Evolutionary conservation across 1,284 basidiomycete species (phyloP).

Genomic region (Sphaerobolus stellatus): DNA sequence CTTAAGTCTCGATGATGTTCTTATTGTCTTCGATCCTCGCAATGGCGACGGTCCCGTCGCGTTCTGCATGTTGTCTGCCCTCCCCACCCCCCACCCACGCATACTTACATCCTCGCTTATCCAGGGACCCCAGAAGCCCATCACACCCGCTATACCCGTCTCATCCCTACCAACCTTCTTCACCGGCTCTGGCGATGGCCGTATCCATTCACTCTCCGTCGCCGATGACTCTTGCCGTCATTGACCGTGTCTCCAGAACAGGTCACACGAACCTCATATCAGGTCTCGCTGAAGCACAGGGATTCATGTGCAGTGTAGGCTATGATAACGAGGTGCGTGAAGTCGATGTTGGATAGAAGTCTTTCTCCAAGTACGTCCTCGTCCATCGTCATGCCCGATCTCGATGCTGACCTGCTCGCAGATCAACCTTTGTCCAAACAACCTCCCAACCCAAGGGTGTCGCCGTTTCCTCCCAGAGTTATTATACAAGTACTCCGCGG

Average conservation of each 20-base stretch:
- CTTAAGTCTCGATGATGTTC: constrained; percentile 78
- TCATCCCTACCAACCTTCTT: constrained; percentile 56
- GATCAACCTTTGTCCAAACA: no score
- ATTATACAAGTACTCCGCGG: no score
- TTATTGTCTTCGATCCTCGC: constrained; percentile 84
- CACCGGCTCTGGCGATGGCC: constrained; percentile 82
- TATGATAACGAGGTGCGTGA: constrained; percentile 81
- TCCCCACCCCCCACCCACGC: not conserved
- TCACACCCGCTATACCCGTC: constrained; percentile 62
- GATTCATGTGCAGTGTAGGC: constrained; percentile 67
- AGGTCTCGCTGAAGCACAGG: constrained; percentile 57
- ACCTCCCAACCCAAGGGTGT: no score
- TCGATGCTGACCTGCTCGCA: no score
- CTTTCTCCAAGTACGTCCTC: no score
- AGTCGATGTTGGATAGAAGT: constrained; percentile 44
- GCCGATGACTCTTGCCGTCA: constrained; percentile 34
- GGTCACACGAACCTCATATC: constrained; percentile 75
- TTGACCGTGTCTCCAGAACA: constrained; percentile 50
- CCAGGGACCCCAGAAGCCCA: constrained; percentile 77
- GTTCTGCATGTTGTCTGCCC: no score
- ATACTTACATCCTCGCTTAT: constrained; percentile 1
- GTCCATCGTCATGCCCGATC: no score
- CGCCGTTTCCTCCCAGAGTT: no score
- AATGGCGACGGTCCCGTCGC: constrained; percentile 55
- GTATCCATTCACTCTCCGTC: constrained; percentile 59